Base-by-base conservation (phyloP, 345 rosid genomes). In the Eutrema yunnanense region DNA sequence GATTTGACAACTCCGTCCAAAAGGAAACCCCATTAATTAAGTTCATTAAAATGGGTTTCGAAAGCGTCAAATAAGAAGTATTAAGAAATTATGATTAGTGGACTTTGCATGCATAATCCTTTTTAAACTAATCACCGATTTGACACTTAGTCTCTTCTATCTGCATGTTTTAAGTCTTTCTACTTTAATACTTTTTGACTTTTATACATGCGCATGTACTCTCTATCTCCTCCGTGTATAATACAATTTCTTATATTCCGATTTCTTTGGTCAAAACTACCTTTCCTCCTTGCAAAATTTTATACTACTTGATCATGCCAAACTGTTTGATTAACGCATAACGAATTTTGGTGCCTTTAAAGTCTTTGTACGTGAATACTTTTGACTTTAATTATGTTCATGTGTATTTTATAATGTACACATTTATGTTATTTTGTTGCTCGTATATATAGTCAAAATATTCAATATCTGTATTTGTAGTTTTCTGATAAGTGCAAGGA, bases 111-210 rank as follows among this genome's bases (percentile, higher is more conserved):
- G 47, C 65, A 69, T 40, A 68, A 63, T 55, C 52, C 13, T 34
- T 44, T 68, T 38, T 30, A 67, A 62, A 63, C 3, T 76, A 69
- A 63, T 69, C 79, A 75, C 71, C 75, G 71, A 63, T 76, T 30
- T 63, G 79, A 69, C 79, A 47, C 33, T 69, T 26, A 55, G 42
- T 69, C 63, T 62, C 33, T 47, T 70, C 38, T 44, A 33, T 44
- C 44, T 61, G 47, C 63, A 44, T 43, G 74, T 12, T 68, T 62
- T 11, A 62, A 58, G 54, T 53, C 63, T 52, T 52, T 68, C 2
- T 10, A 55, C 63, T 75, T 37, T 29, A 47, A 54, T 63, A 47
- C 52, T 62, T 67, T 16, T 61, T 75, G 79, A 75, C 65, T 61
- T 22, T 75, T 69, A 8, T 53, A 75, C 55, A 44, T 50, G 2